Evolutionary conservation across 2,329 filamentous ascomycete species (phyloP), one percentile per base, ranked within the genome.

Genomic region (Sclerotinia glacialis): DNA sequence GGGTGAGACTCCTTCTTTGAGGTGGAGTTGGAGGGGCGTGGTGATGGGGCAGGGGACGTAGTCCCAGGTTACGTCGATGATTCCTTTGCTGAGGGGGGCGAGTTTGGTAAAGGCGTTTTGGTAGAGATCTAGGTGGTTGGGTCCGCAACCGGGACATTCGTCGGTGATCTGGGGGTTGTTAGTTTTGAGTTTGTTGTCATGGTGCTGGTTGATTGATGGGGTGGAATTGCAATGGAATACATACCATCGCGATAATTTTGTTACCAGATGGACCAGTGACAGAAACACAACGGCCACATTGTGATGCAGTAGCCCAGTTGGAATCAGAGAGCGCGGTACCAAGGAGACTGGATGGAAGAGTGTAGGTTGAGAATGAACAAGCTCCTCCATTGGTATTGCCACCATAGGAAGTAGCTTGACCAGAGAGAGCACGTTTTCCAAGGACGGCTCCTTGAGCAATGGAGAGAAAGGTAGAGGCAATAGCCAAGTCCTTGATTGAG

Each of bases 351-450:
- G 82, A 79, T 8, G 87, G 86, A 34, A 90, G 78, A 3, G 82
- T 86, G 78, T 89, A 89, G 61, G 81, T 84, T 9, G 80, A 79
- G 79, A 90, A 89, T 16, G 83, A 85, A 77, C 88, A 91, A 67
- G 81, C 82, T 69, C 88, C 88, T 49, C 86, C 86, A 6, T 77
- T 75, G 2, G 86, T 74, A 74, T 86, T 84, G 40, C 85, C 83
- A 42, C 82, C 81, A 72, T 86, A 86, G 70, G 79, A 84, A 56
- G 84, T 85, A 54, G 82, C 81, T 66, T 77, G 71, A 68, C 81
- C 81, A 5, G 76, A 72, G 44, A 74, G 73, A 54, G 66, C 64
- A 69, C 71, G 66, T 40, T 70, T 71, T 44, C 69, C 67, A 7
- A 72, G 3, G 23, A 69, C 69, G 11, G 71, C 66, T 26, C 72